Evolutionary conservation across 257 asterid genomes (phyloP), one percentile per base, ranked within the genome.

Genomic region (Thymus quinquecostatus): DNA sequence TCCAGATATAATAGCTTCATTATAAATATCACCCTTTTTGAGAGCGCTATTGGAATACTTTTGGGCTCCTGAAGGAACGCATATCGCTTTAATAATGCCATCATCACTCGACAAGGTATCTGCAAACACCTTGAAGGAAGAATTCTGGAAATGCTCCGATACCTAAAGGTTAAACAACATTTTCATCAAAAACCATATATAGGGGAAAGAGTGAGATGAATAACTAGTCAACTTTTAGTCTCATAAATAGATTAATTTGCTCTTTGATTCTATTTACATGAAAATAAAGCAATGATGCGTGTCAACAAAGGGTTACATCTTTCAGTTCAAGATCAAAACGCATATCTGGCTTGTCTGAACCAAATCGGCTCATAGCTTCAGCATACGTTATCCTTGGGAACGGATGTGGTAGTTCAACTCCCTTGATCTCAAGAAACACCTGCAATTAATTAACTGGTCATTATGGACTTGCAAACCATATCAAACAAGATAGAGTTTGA

Each of bases 351-450:
- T 86, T 86, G 83, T 95, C 99, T 66, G 98, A 92, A 74, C 99
- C 98, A 75, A 88, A 92, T 80, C 89, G 86, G 68, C 74, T 75
- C 94, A 88, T 88, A 73, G 96, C 96, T 88, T 92, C 96, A 61
- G 92, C 84, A 79, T 89, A 95, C 13, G 99, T 89, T 71, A 95
- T 84, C 86, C 99, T 89, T 60, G 96, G 98, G 64, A 95, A 88
- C 68, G 96, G 96, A 59, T 82, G 87, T 61, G 98, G 99, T 67
- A 95, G 83, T 82, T 89, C 91, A 76, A 88, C 81, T 38, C 97
- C 98, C 77, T 82, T 87, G 78, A 92, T 79, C 82, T 89, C 98
- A 55, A 78, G 83, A 74, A 95, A 89, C 56, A 92, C 95, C 99
- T 95, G 95, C 76, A 84, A 74, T 8, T 61, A 47, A 27, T 30